Percentiles rank a stretch among this genome's conserved stretches.
phyloP scores from a whole-genome alignment of 768 basidiomycete species.

The Hirschioporus abietinus region DNA sequence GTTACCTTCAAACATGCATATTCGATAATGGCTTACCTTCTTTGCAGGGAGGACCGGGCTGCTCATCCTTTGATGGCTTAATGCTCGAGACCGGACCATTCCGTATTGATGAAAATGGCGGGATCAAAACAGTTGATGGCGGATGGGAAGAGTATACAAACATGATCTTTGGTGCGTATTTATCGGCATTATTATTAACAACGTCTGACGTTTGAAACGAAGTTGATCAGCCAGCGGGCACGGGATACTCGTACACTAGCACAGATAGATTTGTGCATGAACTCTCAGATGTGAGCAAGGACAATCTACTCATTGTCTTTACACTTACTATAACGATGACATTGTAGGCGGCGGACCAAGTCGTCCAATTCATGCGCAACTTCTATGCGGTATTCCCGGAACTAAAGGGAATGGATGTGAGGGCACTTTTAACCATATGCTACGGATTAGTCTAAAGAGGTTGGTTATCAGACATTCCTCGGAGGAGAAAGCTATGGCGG shows the following conservation, averaged over 20 bases:
- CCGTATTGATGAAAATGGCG: slow-evolving; percentile 66
- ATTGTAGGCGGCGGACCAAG: slow-evolving; percentile 63
- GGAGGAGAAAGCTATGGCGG: slow-evolving; percentile 97
- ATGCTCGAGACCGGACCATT: slow-evolving; percentile 99
- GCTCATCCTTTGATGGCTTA: slow-evolving; percentile 93
- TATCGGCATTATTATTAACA: slow-evolving; percentile 3
- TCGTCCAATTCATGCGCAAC: slow-evolving; percentile 79
- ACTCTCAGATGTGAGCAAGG: slow-evolving; percentile 51
- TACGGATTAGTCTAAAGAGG: slow-evolving; percentile 4
- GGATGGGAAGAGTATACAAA: slow-evolving; percentile 98
- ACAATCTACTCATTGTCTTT: slow-evolving; percentile 1
- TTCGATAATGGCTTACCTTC: neutral
- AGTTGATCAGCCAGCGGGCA: slow-evolving; percentile 99
- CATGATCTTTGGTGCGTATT: slow-evolving; percentile 82
- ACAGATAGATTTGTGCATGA: slow-evolving; percentile 83
- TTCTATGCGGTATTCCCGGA: slow-evolving; percentile 94
- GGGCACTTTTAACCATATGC: slow-evolving; percentile 22
- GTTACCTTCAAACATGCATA: slow-evolving; percentile 21
- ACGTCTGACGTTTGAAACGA: slow-evolving; percentile 3
- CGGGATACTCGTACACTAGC: slow-evolving; percentile 86
- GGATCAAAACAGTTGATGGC: slow-evolving; percentile 69
- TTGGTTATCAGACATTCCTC: slow-evolving; percentile 70
- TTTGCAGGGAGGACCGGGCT: slow-evolving; percentile 86
- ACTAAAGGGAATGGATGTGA: slow-evolving; percentile 71
- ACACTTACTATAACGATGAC: neutral